Base-by-base conservation (phyloP, 1,284 basidiomycete genomes). In the Hemileia vastatrix region DNA sequence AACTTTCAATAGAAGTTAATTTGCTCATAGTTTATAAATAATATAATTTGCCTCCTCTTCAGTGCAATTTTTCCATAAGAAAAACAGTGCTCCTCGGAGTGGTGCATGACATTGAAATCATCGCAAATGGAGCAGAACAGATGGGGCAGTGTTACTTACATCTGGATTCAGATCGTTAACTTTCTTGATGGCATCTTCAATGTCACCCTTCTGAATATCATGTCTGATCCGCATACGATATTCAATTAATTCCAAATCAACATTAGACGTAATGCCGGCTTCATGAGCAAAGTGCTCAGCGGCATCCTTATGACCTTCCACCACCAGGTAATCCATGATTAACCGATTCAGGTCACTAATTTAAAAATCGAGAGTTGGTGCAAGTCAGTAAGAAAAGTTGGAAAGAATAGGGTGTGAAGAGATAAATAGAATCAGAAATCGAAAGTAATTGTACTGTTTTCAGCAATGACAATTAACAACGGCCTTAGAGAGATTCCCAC, bases 251-350 rank as follows among this genome's bases (percentile, higher is more conserved):
- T 89, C 87, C 72, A 92, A 86, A 72, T 96, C 92, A 50, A 92
- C 70, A 4, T 70, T 81, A 0, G 86, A 82, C 4, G 81, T 77
- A 49, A 96, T 79, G 40, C 84, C 84, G 1, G 92, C 87, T 76
- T 98, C 94, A 57, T 84, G 82, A 65, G 89, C 86, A 74, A 98
- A 96, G 75, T 91, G 86, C 72, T 94, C 87, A 1, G 95, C 94
- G 0, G 95, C 92, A 21, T 89, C 86, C 74, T 93, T 92, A 81
- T 94, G 96, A 1, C 94, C 94, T 75, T 97, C 93, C 62, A 95
- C 91, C 66, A 97, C 88, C 64, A 98, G 86, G 77, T 96, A 98
- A 77, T 99, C 91, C 85, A 96, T 93, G 52, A 98, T 84, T n/a
- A 98, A 83, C 3, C 86, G 83, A 76, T 98, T 95, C 65, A 98